Percentiles rank a stretch among this genome's conserved stretches.
Conservation (phyloP, 2,329 filamentous ascomycete genomes). For the Beauveria caledonica region DNA sequence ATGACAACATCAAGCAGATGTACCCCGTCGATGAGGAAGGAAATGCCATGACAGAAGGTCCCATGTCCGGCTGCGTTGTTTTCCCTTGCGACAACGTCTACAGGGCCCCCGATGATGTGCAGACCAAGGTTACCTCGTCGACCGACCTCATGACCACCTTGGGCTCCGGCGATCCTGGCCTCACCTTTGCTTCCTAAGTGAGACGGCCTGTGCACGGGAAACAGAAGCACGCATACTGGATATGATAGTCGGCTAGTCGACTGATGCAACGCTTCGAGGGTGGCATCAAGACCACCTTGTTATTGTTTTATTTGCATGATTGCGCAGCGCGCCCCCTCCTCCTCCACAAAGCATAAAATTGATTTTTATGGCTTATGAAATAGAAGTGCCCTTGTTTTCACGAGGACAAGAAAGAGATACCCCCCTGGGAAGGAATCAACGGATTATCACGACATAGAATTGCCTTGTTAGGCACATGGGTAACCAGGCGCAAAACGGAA, state of each 20-base stretch:
- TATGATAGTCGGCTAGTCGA: constrained; percentile 10
- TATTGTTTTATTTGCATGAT: background rate
- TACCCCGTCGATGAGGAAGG: constrained; percentile 31
- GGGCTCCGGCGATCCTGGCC: constrained; percentile 25
- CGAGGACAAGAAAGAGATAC: constrained; percentile 10
- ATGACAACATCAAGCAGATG: constrained; percentile 45
- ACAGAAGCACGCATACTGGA: background rate
- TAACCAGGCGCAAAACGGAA: constrained; percentile 4
- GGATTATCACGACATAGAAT: constrained; percentile 1
- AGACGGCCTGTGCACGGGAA: background rate
- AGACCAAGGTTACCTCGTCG: constrained; percentile 44
- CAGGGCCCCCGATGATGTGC: constrained; percentile 44
- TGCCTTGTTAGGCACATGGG: background rate
- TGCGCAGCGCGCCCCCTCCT: constrained; percentile 3
- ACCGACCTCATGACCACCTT: constrained; percentile 44
- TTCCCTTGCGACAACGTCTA: constrained; percentile 49
- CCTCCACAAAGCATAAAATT: constrained; percentile 3
- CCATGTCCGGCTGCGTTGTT: constrained; percentile 40
- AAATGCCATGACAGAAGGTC: constrained; percentile 13
- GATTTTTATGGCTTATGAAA: constrained; percentile 9
- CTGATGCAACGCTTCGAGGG: constrained; percentile 1
- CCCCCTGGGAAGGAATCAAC: constrained; percentile 5
- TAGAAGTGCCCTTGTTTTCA: background rate
- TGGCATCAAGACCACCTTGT: background rate
- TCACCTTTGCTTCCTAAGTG: constrained; percentile 15